A percentile compares a stretch with the other conserved stretches of the same genome.
phyloP scores from a whole-genome alignment of 768 basidiomycete genomes.

The Peribolospora baueri region DNA sequence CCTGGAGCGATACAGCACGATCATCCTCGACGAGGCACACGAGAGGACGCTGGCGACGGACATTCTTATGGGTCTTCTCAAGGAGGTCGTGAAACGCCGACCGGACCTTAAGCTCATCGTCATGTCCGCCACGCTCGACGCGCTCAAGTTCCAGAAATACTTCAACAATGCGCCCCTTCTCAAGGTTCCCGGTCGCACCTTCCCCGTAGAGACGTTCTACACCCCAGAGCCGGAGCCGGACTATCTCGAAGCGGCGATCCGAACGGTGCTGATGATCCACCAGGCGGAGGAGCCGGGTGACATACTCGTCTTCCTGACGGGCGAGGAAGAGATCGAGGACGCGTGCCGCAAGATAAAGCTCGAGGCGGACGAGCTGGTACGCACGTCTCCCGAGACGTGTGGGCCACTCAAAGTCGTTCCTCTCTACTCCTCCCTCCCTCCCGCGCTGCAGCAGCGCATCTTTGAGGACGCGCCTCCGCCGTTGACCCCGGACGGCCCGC shows the following conservation, averaged over 20 bases:
- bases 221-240: conserved; percentile 80
- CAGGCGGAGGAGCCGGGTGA: conserved; percentile 84
- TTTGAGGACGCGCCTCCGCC: conserved; percentile 66
- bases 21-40: conserved; percentile 96
- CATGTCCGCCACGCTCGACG: conserved; percentile 96
- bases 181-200: conserved; percentile 52
- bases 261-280: conserved; percentile 91
- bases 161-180: conserved; percentile 30
- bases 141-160: conserved; percentile 89
- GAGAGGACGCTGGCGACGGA: conserved; percentile 94
- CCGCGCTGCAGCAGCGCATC: conserved; percentile 84
- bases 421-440: conserved; percentile 81
- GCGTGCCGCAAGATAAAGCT: conserved; percentile 76
- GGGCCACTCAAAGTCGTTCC: conserved; percentile 79
- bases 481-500: conserved; percentile 37
- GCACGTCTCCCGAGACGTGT: conserved; percentile 32
- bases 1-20: conserved; percentile 73
- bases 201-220: conserved; percentile 88
- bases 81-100: conserved; percentile 51
- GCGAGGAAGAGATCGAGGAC: conserved; percentile 96
- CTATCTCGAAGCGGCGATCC: conserved; percentile 89
- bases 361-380: conserved; percentile 64
- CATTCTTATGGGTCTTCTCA: conserved; percentile 91
- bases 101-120: conserved; percentile 83
- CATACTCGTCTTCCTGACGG: conserved; percentile 79